Conservation (phyloP, 2,329 filamentous ascomycete species). For the Aspergillus flavus region DNA sequence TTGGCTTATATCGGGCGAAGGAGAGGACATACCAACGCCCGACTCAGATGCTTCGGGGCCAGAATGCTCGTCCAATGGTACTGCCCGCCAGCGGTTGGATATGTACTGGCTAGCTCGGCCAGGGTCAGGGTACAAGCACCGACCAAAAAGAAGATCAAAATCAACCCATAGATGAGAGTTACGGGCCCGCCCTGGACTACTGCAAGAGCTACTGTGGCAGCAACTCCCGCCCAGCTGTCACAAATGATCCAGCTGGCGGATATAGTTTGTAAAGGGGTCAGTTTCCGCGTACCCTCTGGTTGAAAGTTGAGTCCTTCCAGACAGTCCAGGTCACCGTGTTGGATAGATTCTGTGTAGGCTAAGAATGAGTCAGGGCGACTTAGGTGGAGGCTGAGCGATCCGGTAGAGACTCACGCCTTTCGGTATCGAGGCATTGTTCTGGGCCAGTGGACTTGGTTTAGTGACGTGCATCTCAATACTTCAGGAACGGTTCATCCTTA, state of each 20-base stretch:
- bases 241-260: constrained; percentile 22
- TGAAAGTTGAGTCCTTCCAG: not conserved
- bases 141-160: not conserved
- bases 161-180: constrained; percentile 19
- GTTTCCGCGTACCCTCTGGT: not conserved
- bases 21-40: constrained; percentile 22
- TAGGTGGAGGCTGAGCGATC: not conserved
- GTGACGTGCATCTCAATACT: not conserved
- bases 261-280: constrained; percentile 1
- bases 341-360: not conserved
- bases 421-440: not conserved
- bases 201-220: constrained; percentile 24
- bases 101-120: constrained; percentile 40
- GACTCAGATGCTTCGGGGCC: constrained; percentile 16
- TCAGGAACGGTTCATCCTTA: not conserved
- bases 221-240: constrained; percentile 29
- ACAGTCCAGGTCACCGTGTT: not conserved
- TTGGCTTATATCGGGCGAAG: not conserved
- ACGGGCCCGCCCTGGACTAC: constrained; percentile 27
- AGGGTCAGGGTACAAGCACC: constrained; percentile 29
- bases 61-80: constrained; percentile 42
- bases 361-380: not conserved
- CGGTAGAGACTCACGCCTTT: not conserved
- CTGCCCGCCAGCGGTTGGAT: constrained; percentile 44
- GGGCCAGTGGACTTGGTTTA: not conserved